Base-by-base conservation (phyloP, 352 stramenopile genomes). In the Pythium rishiriense region DNA sequence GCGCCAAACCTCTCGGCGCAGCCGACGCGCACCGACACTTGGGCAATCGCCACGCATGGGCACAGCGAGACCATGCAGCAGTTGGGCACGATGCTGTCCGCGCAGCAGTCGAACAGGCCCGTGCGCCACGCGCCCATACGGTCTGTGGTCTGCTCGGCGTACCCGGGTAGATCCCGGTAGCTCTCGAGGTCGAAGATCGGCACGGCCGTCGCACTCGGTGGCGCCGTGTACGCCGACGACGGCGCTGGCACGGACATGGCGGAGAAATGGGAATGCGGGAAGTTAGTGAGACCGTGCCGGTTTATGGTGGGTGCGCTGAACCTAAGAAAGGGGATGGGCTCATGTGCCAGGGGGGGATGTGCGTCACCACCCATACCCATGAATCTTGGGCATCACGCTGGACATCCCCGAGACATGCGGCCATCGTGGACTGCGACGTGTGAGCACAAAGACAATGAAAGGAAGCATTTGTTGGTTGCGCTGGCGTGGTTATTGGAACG, bases 401-500 rank as follows among this genome's bases (percentile, higher is more conserved):
- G n/a, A n/a, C n/a, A n/a, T n/a, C n/a, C n/a, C n/a, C n/a, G n/a
- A n/a, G n/a, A n/a, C n/a, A n/a, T n/a, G n/a, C n/a, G n/a, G n/a
- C n/a, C n/a, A n/a, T n/a, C n/a, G n/a, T n/a, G n/a, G n/a, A n/a
- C n/a, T n/a, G n/a, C n/a, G n/a, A n/a, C n/a, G n/a, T n/a, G n/a
- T n/a, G n/a, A n/a, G n/a, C n/a, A n/a, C n/a, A n/a, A n/a, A n/a
- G n/a, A n/a, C n/a, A n/a, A n/a, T n/a, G n/a, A n/a, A n/a, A n/a
- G n/a, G n/a, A n/a, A n/a, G n/a, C n/a, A n/a, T n/a, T n/a, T n/a
- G n/a, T n/a, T n/a, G n/a, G n/a, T n/a, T n/a, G n/a, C n/a, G n/a
- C n/a, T n/a, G n/a, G n/a, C n/a, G n/a, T n/a, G n/a, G n/a, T 61
- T 74, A 46, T 73, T 70, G 21, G 55, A 68, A 77, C 17, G 61